Conservation (phyloP, 2,329 filamentous ascomycete genomes). For the Echinosphaeria canescens region DNA sequence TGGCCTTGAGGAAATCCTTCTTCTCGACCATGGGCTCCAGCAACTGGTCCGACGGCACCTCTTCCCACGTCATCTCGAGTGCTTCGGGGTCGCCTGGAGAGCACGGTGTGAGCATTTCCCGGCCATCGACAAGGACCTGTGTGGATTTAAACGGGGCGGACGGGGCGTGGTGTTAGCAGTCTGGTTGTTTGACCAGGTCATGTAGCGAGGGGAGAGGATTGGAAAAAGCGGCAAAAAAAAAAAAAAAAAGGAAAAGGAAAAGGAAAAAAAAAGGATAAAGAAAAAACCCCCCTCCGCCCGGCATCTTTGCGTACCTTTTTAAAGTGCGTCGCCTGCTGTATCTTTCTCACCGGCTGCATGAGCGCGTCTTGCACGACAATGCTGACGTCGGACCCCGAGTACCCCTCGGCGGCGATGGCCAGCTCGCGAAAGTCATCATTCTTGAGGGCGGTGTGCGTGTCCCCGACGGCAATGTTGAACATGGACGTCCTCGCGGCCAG, state of each 20-base stretch:
- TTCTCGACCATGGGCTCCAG: constrained; percentile 70
- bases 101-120: constrained; percentile 63
- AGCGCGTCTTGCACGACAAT: constrained; percentile 92
- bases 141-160: too few species aligned
- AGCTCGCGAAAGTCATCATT: constrained; percentile 60
- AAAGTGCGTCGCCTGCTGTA: constrained; percentile 94
- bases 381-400: constrained; percentile 87
- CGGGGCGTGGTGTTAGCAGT: too few species aligned
- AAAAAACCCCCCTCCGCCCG: too few species aligned
- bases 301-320: constrained; percentile 75
- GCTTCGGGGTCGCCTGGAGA: constrained; percentile 77
- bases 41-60: constrained; percentile 64
- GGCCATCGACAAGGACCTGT: constrained; percentile 48
- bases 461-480: constrained; percentile 91
- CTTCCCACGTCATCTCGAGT: constrained; percentile 84
- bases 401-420: constrained; percentile 71
- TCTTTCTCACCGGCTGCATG: constrained; percentile 95
- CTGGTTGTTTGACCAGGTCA: constrained; percentile 3
- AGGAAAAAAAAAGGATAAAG: not conserved
- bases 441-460: constrained; percentile 70
- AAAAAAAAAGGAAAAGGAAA: not conserved
- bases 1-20: constrained; percentile 85
- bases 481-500: constrained; percentile 69
- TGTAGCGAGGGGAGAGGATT: not conserved
- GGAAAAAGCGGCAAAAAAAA: not conserved